A percentile compares a stretch with the other conserved stretches of the same genome.
Evolutionary conservation across 1,284 basidiomycete genomes (phyloP).

Genomic region (Pyrrhoderma noxium): DNA sequence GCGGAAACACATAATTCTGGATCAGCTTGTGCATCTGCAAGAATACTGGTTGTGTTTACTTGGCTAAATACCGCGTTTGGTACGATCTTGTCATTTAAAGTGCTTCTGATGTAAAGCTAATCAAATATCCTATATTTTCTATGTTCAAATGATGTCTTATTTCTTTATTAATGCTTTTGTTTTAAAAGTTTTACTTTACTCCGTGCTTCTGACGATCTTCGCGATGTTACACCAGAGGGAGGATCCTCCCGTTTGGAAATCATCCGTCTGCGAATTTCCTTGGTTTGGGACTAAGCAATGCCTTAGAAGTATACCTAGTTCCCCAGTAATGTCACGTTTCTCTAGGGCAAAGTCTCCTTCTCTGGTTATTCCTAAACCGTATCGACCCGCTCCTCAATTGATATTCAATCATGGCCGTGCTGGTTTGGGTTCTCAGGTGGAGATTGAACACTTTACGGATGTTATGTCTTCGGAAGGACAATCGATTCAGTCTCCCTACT

Average conservation of each 20-base stretch:
- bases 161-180: not conserved
- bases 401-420: conserved; percentile 30
- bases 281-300: conserved; percentile 26
- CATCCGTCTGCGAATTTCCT: conserved; percentile 42
- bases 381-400: conserved; percentile 25
- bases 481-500: conserved; percentile 20
- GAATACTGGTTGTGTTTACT: conserved; percentile 51
- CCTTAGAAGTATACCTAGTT: conserved; percentile 26
- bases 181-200: conserved; percentile 26
- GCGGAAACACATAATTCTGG: conserved; percentile 1
- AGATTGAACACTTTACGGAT: conserved; percentile 40
- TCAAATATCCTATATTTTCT: too few relatives aligned
- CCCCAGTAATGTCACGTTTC: conserved; percentile 28
- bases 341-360: conserved; percentile 26
- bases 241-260: conserved; percentile 47
- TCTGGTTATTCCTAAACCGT: conserved; percentile 39
- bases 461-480: conserved; percentile 24
- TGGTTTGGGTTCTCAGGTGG: conserved; percentile 35
- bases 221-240: conserved; percentile 30
- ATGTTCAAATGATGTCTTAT: too few relatives aligned
- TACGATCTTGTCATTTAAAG: conserved; percentile 31
- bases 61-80: conserved; percentile 53
- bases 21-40: conserved; percentile 45
- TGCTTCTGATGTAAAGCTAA: too few relatives aligned
- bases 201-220: conserved; percentile 31